Conservation (phyloP, 2,329 filamentous ascomycete genomes). For the Delphinella strobiligena region DNA sequence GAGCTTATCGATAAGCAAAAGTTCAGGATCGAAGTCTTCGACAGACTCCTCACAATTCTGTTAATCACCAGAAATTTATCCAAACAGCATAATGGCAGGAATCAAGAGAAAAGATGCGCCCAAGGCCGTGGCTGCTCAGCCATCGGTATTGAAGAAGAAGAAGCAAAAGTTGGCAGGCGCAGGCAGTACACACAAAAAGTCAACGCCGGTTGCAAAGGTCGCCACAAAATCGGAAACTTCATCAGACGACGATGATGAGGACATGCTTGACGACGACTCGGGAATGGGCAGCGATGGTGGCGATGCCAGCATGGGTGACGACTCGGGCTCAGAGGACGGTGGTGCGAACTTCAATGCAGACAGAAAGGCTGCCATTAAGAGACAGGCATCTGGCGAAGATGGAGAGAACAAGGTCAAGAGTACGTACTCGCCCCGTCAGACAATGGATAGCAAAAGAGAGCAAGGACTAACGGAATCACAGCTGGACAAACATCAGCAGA, state of each 20-base stretch:
- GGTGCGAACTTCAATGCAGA: not conserved
- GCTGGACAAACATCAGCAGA: slow-evolving; percentile 57
- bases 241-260: slow-evolving; percentile 3
- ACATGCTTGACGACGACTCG: not conserved
- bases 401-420: slow-evolving; percentile 11
- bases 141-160: slow-evolving; percentile 15
- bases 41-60: too few species aligned
- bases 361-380: slow-evolving; percentile 1
- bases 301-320: slow-evolving; percentile 4
- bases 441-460: not conserved
- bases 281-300: slow-evolving; percentile 1
- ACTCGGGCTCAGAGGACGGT: not conserved
- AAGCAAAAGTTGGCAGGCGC: slow-evolving; percentile 28
- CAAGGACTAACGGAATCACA: not conserved
- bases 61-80: too few species aligned
- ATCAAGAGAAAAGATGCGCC: slow-evolving; percentile 27
- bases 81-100: slow-evolving; percentile 21
- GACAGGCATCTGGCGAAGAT: not conserved
- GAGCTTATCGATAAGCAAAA: too few species aligned
- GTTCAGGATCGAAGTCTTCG: too few species aligned
- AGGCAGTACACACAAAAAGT: slow-evolving; percentile 4
- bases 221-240: slow-evolving; percentile 6
- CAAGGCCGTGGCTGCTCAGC: slow-evolving; percentile 21
- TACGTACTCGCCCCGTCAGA: slow-evolving; percentile 1
- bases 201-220: slow-evolving; percentile 2